Evolutionary conservation across 495 filamentous ascomycete genomes (phyloP), one percentile per base, ranked within the genome.

Genomic region (Thozetella sp.): DNA sequence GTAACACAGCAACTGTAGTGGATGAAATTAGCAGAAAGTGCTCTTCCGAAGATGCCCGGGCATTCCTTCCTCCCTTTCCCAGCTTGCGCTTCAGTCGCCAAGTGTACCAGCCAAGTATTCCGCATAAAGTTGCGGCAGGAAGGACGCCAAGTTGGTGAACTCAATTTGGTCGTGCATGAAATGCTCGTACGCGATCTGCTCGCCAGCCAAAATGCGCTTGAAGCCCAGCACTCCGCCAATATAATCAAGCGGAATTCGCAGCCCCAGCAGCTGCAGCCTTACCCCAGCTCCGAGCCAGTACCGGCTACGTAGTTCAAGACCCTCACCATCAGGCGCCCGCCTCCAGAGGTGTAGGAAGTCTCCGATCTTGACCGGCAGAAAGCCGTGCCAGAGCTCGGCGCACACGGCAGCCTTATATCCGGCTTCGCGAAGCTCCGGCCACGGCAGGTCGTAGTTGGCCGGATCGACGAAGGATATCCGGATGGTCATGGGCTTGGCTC

Each of bases 121-220:
- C 43, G 9, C n/a, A 48, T 48, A 48, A 11, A 48, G 43, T 11
- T 48, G 11, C 43, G 43, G 43, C 43, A 48, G 20, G 43, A 48
- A 48, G 3, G 43, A 48, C n/a, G 43, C 43, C 43, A 48, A 19
- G 43, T 48, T 48, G 43, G 43, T 48, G 20, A 48, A 48, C 43
- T 48, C 43, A 48, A 48, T 48, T 19, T 48, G 43, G 43, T 48
- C 43, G 20, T 48, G 43, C 43, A 48, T 48, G 43, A 48, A 48
- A 20, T 48, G 43, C 43, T 48, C 43, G n/a, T 48, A 48, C 43
- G 43, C 43, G 10, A 48, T 20, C 3, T 9, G 12, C n/a, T 48
- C 43, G 11, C 43, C 43, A 4, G 43, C 43, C n/a, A 48, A n/a
- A 11, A 48, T 48, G 4, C 43, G 43, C 43, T 48, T 48, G n/a